Base-by-base conservation (phyloP, 1,139 yeast species). In the Candida sp. region DNA sequence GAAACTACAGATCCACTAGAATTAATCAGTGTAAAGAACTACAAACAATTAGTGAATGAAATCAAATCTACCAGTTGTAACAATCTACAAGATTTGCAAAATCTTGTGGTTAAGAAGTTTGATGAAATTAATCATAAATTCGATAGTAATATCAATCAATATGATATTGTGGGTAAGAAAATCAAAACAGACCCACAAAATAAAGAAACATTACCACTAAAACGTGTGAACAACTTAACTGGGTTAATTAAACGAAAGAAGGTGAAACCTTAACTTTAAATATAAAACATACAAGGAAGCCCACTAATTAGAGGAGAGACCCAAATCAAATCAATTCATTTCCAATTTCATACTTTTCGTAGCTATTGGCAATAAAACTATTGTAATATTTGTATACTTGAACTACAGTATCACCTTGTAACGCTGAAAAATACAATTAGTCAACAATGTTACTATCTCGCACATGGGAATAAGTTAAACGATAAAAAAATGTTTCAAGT, bases 11-110 rank as follows among this genome's bases (percentile, higher is more conserved):
- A n/a, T 5, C 29, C 9, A 22, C 12, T 9, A 12, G 9, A 27
- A 11, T 6, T 29, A 11, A 21, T 37, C 8, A n/a, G 33, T 21
- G n/a, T 37, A 5, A 27, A 25, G 21, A 61, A 64, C 32, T 72
- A 71, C 49, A 71, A 68, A 43, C 64, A 56, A 43, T 43, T 70
- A 8, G 50, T 68, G 25, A 58, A 59, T 33, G 40, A 63, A 2
- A 48, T 70, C 9, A 68, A 67, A 42, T 58, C 57, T 33, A 64
- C 58, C 39, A 60, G 63, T 48, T 45, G 48, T 5, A 55, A 53
- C 0, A 75, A 68, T 36, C 51, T 69, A 3, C 50, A 47, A 39
- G 40, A 50, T 2, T 49, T 71, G 35, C 60, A 63, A 7, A 44
- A 35, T 3, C 40, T 44, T 7, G 23, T n/a, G 5, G 19, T 21